Evolutionary conservation across 306 rosid genomes (phyloP).

Genomic region (Rosa chinensis): DNA sequence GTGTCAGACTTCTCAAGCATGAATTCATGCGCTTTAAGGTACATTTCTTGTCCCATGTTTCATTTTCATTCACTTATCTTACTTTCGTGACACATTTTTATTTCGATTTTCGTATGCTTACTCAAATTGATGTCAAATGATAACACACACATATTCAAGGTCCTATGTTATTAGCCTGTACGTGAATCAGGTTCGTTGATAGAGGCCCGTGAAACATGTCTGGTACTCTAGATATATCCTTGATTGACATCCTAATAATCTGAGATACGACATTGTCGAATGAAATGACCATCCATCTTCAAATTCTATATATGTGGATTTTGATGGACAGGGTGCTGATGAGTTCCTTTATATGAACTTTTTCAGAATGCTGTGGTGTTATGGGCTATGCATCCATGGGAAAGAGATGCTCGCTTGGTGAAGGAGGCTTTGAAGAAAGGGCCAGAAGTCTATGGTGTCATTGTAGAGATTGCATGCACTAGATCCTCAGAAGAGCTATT

Average conservation of each 20-base stretch:
- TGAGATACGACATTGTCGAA: not conserved
- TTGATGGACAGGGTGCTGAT: not conserved
- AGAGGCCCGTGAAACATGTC: no score
- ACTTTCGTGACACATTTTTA: not conserved
- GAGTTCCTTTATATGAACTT: not conserved
- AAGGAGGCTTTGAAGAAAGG: slow-evolving; percentile 77
- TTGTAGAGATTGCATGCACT: slow-evolving; percentile 81
- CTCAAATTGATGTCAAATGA: not conserved
- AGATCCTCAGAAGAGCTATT: slow-evolving; percentile 79
- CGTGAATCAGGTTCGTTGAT: no score
- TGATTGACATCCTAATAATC: not conserved
- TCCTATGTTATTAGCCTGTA: no score
- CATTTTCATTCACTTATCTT: not conserved
- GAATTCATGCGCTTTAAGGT: slow-evolving; percentile 94
- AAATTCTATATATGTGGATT: not conserved
- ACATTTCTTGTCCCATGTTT: not conserved
- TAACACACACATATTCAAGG: not conserved
- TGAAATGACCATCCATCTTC: not conserved
- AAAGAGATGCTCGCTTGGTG: slow-evolving; percentile 83
- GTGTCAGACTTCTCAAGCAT: slow-evolving; percentile 61
- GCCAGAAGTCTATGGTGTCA: slow-evolving; percentile 38
- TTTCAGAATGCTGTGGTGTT: slow-evolving; percentile 71
- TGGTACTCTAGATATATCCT: no score
- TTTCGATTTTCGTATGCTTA: not conserved
- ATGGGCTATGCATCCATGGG: slow-evolving; percentile 98